These are phyloP conservation scores for Ustilago loliicola DNA, from an alignment of 1,284 basidiomycete genomes.

Conservation along the genomic window DNA sequence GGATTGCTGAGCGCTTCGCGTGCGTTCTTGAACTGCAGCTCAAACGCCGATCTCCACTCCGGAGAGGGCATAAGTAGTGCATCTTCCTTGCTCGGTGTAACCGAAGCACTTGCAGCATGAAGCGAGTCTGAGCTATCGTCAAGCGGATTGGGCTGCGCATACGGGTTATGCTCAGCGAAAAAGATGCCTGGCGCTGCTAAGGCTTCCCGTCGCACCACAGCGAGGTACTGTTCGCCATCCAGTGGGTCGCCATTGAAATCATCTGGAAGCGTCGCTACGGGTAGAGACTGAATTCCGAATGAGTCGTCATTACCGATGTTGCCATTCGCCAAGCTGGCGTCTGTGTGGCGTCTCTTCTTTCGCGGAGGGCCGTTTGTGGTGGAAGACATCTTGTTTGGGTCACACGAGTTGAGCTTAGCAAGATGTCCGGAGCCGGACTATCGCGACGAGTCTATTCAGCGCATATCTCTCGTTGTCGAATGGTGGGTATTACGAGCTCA, in stretches of 20 bases:
- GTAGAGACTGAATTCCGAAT: conserved; percentile 57
- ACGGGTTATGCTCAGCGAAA: conserved; percentile 50
- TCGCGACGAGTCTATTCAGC: neutral
- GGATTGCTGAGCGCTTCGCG: conserved; percentile 41
- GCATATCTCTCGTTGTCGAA: neutral
- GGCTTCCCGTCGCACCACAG: conserved; percentile 60
- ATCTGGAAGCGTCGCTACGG: conserved; percentile 54
- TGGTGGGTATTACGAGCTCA: too few species aligned
- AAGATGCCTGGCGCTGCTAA: conserved; percentile 39
- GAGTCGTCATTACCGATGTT: conserved; percentile 22
- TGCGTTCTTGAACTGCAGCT: conserved; percentile 41
- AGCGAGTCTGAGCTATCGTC: neutral
- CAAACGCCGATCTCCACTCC: conserved; percentile 45
- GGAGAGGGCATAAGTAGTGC: conserved; percentile 32
- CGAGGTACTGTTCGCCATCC: conserved; percentile 65
- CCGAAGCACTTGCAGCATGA: neutral
- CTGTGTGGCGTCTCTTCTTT: conserved; percentile 26
- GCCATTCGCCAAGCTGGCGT: neutral
- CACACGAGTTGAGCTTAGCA: neutral
- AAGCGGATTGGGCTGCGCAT: conserved; percentile 5
- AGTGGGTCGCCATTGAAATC: conserved; percentile 61
- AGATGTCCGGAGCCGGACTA: neutral
- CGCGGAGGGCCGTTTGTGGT: conserved; percentile 8
- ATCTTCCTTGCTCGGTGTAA: neutral
- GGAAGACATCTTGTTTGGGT: neutral